phyloP scores from a whole-genome alignment of 1,139 yeast species.

The Diutina sp. region DNA sequence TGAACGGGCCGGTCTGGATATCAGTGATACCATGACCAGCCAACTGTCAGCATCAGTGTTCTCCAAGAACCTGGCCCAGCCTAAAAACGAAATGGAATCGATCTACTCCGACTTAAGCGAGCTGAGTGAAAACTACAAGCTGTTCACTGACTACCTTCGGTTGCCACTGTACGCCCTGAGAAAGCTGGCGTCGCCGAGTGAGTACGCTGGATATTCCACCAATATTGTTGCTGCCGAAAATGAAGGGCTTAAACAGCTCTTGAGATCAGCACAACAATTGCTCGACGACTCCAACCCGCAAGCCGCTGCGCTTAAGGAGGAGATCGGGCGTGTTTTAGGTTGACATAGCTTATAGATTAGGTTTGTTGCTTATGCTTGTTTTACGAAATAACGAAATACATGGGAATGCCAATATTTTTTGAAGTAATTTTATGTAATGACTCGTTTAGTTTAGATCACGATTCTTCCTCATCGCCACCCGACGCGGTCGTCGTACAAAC shows the following conservation, averaged over 20 bases:
- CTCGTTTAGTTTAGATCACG: not conserved
- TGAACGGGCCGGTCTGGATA: not conserved
- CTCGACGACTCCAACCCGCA: not conserved
- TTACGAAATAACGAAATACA: not conserved
- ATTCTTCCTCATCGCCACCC: no score
- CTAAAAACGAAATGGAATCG: conserved; percentile 15
- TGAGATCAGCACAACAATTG: not conserved
- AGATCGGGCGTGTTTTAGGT: not conserved
- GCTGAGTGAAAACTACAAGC: conserved; percentile 9
- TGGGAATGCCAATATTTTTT: not conserved
- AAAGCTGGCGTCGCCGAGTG: not conserved
- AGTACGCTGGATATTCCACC: not conserved
- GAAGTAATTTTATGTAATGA: no score
- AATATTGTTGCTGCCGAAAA: not conserved
- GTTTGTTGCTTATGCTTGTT: not conserved
- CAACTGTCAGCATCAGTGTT: conserved; percentile 13
- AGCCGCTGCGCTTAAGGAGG: not conserved
- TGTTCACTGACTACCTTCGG: conserved; percentile 16
- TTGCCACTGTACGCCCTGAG: conserved; percentile 9
- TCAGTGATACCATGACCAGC: conserved; percentile 6
- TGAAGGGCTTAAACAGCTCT: not conserved
- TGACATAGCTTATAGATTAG: not conserved
- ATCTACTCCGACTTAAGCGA: conserved; percentile 18
- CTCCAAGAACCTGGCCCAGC: conserved; percentile 6
- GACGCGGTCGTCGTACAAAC: no score